Percentiles rank a stretch among this genome's conserved stretches.
Conservation (phyloP, 129 eudicot genomes). For the Chrysanthemum seticuspe region DNA sequence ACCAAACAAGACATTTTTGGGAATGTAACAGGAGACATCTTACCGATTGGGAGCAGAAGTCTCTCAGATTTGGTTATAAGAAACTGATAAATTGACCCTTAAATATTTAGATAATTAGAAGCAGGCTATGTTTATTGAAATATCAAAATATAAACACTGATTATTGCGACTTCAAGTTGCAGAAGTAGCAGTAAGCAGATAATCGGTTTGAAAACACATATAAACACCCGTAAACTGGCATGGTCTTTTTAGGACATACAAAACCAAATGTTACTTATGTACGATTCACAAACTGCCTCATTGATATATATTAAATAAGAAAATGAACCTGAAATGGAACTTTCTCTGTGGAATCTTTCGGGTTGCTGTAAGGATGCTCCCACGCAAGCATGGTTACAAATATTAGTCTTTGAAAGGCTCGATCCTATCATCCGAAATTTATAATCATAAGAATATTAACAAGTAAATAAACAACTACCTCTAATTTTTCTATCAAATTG, state of each 20-base stretch:
- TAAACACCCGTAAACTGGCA: background rate
- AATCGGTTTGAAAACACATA: too few relatives aligned
- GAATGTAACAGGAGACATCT: background rate
- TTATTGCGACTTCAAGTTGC: too few relatives aligned
- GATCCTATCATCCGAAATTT: conserved; percentile 49
- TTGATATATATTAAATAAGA: background rate
- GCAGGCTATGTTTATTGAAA: too few relatives aligned
- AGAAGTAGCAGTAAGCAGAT: too few relatives aligned
- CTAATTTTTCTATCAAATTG: background rate
- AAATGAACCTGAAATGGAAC: conserved; percentile 48
- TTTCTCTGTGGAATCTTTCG: conserved; percentile 43
- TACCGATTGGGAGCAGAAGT: too few relatives aligned
- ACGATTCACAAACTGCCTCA: too few relatives aligned
- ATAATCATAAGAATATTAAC: conserved; percentile 10
- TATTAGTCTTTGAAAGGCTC: conserved; percentile 78
- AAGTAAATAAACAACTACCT: background rate
- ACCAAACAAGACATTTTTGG: too few relatives aligned
- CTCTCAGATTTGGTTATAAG: too few relatives aligned
- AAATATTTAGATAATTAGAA: too few relatives aligned
- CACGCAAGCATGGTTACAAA: conserved; percentile 94
- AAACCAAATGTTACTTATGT: background rate
- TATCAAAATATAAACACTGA: too few relatives aligned
- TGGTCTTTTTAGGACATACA: background rate
- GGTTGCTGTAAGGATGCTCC: conserved; percentile 66
- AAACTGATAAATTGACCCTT: too few relatives aligned